Evolutionary conservation across 164 flowering plant species (phyloP), one percentile per base, ranked within the genome.

Genomic region (Annona cherimola): DNA sequence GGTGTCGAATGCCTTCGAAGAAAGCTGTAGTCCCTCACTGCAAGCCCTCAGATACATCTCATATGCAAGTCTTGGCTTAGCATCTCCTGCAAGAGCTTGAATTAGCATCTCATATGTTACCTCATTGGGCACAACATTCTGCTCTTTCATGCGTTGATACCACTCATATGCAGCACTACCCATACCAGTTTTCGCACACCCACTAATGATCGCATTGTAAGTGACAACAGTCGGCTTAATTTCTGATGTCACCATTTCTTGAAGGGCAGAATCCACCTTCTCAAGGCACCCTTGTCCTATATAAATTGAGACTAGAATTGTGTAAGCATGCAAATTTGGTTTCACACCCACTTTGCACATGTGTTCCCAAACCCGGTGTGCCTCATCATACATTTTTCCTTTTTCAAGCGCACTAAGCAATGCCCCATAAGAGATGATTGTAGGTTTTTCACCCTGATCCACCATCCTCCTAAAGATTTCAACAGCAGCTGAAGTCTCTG

Each of bases 331-430:
- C 67, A 88, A 65, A 74, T 96, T 92, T 59, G 99, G 98, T 73
- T 84, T 67, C 4, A 96, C 77, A 44, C 97, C 94, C 12, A 96
- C 87, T 74, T 85, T 89, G 3, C 86, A 39, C 98, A 96, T 93
- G 77, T 93, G 98, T 12, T 93, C 86, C 95, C 94, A 96, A 4
- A 93, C 98, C 43, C 73, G 80, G 41, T 81, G 69, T 19, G 98
- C 98, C 75, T 93, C 91, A n/a, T 89, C 97, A 45, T 90, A 93
- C 16, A 89, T 87, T 55, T 86, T 88, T 4, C 93, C 98, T 77
- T 92, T 96, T 80, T 93, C 97, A 45, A 96, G 95, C 45, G 98
- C 98, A 76, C 95, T 93, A 54, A 96, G 92, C 80, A 96, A 76
- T 69, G 99, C 96, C 3, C 97, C 95, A 72, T 96, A 96, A n/a